Conservation (phyloP, 2,329 filamentous ascomycete species). For the Epicoccum sorghinum region DNA sequence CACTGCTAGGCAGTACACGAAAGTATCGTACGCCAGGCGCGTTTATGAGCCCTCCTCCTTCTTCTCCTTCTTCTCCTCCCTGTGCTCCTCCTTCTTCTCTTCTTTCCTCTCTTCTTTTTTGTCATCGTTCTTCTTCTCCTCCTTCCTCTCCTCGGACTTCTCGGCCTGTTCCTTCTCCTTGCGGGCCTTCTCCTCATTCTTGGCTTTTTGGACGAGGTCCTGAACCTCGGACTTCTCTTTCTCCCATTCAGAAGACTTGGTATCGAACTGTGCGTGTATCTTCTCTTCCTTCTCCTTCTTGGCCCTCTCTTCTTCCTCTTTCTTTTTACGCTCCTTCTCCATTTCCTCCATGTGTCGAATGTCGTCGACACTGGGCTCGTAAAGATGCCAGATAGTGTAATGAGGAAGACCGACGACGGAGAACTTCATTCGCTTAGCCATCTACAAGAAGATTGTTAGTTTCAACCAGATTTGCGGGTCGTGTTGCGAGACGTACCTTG, state of each 20-base stretch:
- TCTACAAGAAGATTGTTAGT: constrained; percentile 62
- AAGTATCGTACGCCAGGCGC: not conserved
- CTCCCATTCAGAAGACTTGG: constrained; percentile 81
- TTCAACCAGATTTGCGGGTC: not conserved
- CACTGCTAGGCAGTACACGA: not conserved
- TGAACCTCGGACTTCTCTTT: constrained; percentile 84
- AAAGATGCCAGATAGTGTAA: constrained; percentile 99
- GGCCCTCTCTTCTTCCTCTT: constrained; percentile 79
- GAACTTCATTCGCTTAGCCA: constrained; percentile 95
- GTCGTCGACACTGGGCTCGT: constrained; percentile 98
- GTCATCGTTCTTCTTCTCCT: constrained; percentile 40
- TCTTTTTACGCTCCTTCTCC: constrained; percentile 82
- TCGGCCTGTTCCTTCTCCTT: constrained; percentile 49
- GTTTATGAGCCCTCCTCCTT: constrained; percentile 18
- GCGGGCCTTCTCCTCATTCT: constrained; percentile 46
- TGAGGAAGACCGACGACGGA: constrained; percentile 95
- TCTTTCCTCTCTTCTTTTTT: constrained; percentile 47
- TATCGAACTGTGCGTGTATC: constrained; percentile 80
- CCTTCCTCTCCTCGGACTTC: constrained; percentile 49
- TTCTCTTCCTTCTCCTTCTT: constrained; percentile 75
- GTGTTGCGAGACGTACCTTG: constrained; percentile 68
- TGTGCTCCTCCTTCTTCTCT: constrained; percentile 25
- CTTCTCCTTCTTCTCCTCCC: constrained; percentile 25
- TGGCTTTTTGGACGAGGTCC: constrained; percentile 66
- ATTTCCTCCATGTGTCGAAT: constrained; percentile 99